Base-by-base conservation (phyloP, 2,329 filamentous ascomycete genomes). In the Raffaelea albimanens region DNA sequence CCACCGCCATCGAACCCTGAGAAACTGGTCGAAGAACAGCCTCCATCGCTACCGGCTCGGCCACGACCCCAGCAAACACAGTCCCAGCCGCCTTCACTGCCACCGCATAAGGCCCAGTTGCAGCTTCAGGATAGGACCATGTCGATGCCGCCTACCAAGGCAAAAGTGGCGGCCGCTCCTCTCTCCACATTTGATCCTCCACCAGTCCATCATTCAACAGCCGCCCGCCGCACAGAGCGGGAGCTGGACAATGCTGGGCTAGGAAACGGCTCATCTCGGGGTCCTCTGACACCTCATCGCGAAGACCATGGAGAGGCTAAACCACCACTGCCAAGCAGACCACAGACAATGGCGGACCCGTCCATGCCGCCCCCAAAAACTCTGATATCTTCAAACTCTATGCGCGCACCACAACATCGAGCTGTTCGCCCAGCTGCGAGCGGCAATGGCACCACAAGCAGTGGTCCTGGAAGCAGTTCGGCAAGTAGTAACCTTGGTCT, bases 1-100 rank as follows among this genome's bases (percentile, higher is more conserved):
- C 84, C 59, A 76, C 78, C 4, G 18, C n/a, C n/a, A n/a, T n/a
- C n/a, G n/a, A n/a, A n/a, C n/a, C n/a, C n/a, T n/a, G 80, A 77
- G 48, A 83, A 75, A 46, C 61, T 69, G 0, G 69, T 74, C n/a
- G 67, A 68, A n/a, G 67, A 68, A n/a, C 66, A 67, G 7, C 71
- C 71, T 8, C 74, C 76, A 1, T 66, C 64, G 47, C 68, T 75
- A 40, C 74, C 68, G 18, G 68, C 62, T 7, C 67, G 75, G 13
- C 74, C 73, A 41, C 74, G 75, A 25, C 77, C 76, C 25, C 25
- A 29, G 13, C 25, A 29, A 29, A 13, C 25, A 29, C 25, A 29
- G 25, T 7, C 25, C 13, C 25, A 7, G 25, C 13, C 25, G 13
- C 25, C 7, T 13, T 7, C 25, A 13, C 25, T 13, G 7, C 25